Evolutionary conservation across 2,329 filamentous ascomycete genomes (phyloP).

Genomic region (Chaetomium olivaceum): DNA sequence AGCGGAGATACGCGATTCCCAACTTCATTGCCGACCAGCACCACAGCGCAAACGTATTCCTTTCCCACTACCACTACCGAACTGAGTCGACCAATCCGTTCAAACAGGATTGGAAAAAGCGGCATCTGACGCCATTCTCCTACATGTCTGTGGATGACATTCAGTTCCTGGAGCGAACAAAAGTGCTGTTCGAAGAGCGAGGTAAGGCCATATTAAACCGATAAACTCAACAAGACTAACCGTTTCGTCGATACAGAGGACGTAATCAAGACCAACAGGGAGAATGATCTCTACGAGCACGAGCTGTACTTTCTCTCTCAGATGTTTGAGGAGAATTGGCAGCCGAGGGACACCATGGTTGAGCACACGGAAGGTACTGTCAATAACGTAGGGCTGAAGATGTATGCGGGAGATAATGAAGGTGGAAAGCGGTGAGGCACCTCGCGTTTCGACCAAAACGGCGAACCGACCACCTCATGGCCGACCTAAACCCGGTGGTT

Average conservation of each 20-base stretch:
- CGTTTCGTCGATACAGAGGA: constrained; percentile 10
- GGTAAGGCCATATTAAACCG: not conserved
- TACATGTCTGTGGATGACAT: constrained; percentile 19
- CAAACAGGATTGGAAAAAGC: constrained; percentile 18
- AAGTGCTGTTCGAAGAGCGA: not conserved
- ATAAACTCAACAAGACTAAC: not conserved
- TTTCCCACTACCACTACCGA: constrained; percentile 25
- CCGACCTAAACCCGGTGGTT: too few relatives aligned
- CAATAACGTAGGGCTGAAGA: not conserved
- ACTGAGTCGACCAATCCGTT: constrained; percentile 24
- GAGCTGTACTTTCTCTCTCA: constrained; percentile 25
- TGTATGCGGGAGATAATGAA: not conserved
- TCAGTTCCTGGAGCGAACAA: constrained; percentile 6
- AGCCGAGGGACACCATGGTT: constrained; percentile 18
- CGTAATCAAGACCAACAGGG: constrained; percentile 12
- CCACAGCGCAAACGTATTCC: constrained; percentile 23
- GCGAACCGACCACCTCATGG: too few relatives aligned
- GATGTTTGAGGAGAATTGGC: constrained; percentile 25
- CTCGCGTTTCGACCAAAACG: not conserved
- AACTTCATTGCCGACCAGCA: constrained; percentile 23
- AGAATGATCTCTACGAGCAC: constrained; percentile 20
- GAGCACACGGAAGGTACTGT: constrained; percentile 3
- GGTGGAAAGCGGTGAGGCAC: not conserved
- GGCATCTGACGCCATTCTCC: constrained; percentile 20
- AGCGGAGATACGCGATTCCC: constrained; percentile 23